Percentiles rank a stretch among this genome's conserved stretches.
Conservation (phyloP, 768 basidiomycete species). For the Agaricus blazei region DNA sequence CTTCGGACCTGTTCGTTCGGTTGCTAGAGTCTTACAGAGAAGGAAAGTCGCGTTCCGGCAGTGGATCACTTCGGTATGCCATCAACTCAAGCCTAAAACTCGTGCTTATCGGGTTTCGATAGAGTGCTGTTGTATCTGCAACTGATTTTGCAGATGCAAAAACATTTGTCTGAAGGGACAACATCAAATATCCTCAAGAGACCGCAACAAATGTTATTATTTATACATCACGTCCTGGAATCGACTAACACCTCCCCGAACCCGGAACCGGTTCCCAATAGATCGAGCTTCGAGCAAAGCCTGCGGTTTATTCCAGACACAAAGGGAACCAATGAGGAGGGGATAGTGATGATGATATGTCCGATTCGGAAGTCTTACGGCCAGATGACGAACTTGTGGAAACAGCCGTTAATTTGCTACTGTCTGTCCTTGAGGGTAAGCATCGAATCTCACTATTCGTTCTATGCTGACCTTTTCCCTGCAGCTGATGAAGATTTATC, state of each 20-base stretch:
- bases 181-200: constrained; percentile 54
- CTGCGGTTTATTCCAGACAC: constrained; percentile 26
- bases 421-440: constrained; percentile 84
- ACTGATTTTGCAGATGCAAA: constrained; percentile 78
- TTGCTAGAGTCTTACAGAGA: constrained; percentile 67
- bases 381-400: constrained; percentile 62
- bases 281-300: constrained; percentile 11
- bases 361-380: constrained; percentile 31
- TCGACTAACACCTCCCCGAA: constrained; percentile 25
- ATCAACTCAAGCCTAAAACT: neutral
- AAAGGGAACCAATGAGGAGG: constrained; percentile 39
- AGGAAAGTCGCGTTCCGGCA: constrained; percentile 29
- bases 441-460: constrained; percentile 9
- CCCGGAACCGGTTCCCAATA: constrained; percentile 14
- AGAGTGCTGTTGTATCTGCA: constrained; percentile 76
- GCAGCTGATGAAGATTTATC: constrained; percentile 57
- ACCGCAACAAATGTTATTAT: constrained; percentile 73
- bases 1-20: constrained; percentile 68
- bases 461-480: neutral
- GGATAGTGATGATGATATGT: constrained; percentile 56
- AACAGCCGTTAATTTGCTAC: constrained; percentile 74
- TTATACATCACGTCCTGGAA: constrained; percentile 75
- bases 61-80: constrained; percentile 50
- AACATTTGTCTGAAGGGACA: constrained; percentile 51
- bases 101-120: neutral